Conservation (phyloP, 1,139 yeast genomes). For the Geotrichum histeridarum region DNA sequence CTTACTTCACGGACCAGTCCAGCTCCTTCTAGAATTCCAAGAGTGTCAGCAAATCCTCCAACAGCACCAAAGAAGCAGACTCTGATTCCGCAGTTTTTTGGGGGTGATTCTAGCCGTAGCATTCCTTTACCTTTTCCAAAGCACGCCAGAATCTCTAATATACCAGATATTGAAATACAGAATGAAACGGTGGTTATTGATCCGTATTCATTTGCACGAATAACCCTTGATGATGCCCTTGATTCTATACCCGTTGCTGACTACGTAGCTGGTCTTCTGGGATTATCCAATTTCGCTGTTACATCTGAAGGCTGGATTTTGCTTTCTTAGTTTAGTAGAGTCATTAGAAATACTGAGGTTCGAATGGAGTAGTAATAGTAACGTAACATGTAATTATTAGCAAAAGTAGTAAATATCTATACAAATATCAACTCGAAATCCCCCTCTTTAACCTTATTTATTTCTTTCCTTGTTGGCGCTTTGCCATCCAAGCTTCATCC, state of each 20-base stretch:
- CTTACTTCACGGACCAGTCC: no score
- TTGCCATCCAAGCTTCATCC: background rate
- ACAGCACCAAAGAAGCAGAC: background rate
- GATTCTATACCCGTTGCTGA: background rate
- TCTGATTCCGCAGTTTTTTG: background rate
- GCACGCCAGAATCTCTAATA: no score
- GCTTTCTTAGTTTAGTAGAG: background rate
- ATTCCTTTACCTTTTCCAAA: no score
- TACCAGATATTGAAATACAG: no score
- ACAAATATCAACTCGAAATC: background rate
- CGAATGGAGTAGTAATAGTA: background rate
- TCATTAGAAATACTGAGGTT: no score
- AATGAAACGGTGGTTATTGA: no score
- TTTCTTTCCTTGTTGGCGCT: no score
- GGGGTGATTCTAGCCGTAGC: background rate
- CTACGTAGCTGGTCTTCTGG: background rate
- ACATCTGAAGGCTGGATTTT: slow-evolving; percentile 14
- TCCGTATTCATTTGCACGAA: no score
- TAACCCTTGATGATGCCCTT: no score
- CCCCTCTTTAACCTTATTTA: no score
- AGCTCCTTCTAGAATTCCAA: background rate
- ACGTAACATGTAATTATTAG: background rate
- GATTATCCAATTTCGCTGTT: slow-evolving; percentile 1
- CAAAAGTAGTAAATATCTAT: background rate
- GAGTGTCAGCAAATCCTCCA: background rate